Percentiles rank a stretch among this genome's conserved stretches.
phyloP scores from a whole-genome alignment of 495 filamentous ascomycete species.

The Penicillium soppii region DNA sequence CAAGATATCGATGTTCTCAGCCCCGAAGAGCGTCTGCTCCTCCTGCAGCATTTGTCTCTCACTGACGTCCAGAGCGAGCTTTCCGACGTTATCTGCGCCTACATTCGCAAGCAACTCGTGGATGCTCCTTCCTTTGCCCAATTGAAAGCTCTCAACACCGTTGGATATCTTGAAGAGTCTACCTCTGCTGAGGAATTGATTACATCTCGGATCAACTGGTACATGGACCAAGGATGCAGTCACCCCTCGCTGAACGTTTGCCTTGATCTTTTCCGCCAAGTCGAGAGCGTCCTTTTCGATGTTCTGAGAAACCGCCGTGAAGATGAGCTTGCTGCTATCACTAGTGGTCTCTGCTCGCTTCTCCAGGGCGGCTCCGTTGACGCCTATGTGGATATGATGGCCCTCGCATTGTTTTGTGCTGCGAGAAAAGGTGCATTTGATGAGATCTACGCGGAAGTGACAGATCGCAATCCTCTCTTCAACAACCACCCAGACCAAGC shows the following conservation, averaged over 20 bases:
- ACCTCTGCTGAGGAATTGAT: conserved; percentile 44
- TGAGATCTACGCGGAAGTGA: conserved; percentile 60
- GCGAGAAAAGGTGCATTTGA: conserved; percentile 55
- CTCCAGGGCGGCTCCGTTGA: conserved; percentile 41
- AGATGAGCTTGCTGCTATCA: conserved; percentile 41
- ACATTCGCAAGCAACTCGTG: conserved; percentile 48
- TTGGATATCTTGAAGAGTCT: conserved; percentile 49
- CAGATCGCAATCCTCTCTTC: conserved; percentile 58
- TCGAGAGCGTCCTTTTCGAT: conserved; percentile 37
- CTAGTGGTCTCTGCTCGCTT: conserved; percentile 34
- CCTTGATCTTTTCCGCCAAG: conserved; percentile 45
- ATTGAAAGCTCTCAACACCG: conserved; percentile 47
- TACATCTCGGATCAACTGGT: conserved; percentile 50
- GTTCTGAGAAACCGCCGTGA: conserved; percentile 43
- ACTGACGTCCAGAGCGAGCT: conserved; percentile 32
- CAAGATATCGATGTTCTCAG: conserved; percentile 56
- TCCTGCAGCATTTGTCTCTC: conserved; percentile 50
- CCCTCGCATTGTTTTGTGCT: conserved; percentile 55
- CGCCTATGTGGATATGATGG: conserved; percentile 50
- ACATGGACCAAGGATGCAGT: conserved; percentile 43
- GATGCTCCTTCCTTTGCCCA: conserved; percentile 51
- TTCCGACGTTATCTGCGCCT: conserved; percentile 34
- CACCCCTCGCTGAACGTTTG: conserved; percentile 39
- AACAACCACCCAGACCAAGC: conserved; percentile 58
- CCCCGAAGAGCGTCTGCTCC: conserved; percentile 49